phyloP scores from a whole-genome alignment of 176 grass and related monocot species.

The Rhynchospora tenuis region DNA sequence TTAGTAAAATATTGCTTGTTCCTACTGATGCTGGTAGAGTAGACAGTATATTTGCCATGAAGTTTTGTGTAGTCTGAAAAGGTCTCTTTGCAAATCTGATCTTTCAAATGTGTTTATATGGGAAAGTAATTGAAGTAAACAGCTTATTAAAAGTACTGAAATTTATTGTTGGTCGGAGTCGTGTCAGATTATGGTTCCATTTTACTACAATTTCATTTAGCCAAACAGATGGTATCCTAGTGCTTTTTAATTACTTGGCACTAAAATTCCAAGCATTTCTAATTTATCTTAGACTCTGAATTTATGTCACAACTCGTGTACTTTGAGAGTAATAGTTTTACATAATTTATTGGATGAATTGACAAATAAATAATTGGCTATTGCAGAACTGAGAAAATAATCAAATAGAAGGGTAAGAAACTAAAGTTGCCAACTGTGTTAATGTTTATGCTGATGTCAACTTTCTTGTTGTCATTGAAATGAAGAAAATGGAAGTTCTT shows the following conservation, averaged over 20 bases:
- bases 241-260: neutral
- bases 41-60: no score
- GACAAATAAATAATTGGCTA: neutral
- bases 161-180: neutral
- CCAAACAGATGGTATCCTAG: neutral
- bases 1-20: neutral
- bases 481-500: neutral
- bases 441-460: neutral
- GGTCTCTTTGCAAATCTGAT: neutral
- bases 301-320: neutral
- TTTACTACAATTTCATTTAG: neutral
- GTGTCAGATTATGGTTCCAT: slow-evolving; percentile 3
- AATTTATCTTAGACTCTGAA: neutral
- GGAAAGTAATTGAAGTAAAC: neutral
- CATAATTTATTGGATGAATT: neutral
- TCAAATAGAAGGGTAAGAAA: neutral
- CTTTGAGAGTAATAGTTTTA: neutral
- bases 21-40: neutral
- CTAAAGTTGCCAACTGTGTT: neutral
- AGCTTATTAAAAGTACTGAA: neutral
- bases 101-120: neutral
- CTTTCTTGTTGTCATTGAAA: neutral
- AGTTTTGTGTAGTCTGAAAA: neutral
- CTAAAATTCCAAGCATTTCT: neutral
- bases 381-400: neutral